Percentiles rank a stretch among this genome's conserved stretches.
Conservation (phyloP, 2,329 filamentous ascomycete species). For the Cordyceps cateniannulata region DNA sequence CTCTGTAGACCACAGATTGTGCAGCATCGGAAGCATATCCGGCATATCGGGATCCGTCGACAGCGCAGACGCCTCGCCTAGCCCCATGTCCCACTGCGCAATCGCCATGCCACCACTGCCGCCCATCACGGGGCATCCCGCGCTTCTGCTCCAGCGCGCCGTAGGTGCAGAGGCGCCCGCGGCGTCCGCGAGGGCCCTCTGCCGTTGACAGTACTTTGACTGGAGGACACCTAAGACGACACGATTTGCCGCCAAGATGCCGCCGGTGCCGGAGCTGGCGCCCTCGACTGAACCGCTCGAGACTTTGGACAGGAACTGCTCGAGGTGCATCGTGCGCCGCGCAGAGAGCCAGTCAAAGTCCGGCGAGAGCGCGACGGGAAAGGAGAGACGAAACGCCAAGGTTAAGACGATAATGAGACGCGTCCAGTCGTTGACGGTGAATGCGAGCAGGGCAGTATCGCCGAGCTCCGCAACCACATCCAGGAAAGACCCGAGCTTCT, state of each 20-base stretch:
- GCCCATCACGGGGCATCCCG: conserved; percentile 1
- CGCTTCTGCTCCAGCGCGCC: not conserved
- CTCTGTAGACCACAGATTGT: conserved; percentile 1
- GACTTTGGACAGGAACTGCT: not conserved
- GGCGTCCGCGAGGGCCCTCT: not conserved
- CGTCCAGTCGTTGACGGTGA: conserved; percentile 13
- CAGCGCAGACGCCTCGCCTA: not conserved
- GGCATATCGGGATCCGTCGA: not conserved
- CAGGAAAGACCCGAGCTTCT: conserved; percentile 8
- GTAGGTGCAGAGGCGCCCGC: not conserved
- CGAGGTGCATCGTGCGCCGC: conserved; percentile 2
- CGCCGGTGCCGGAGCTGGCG: too few species aligned
- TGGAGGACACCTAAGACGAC: not conserved
- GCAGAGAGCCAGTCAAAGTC: conserved; percentile 3
- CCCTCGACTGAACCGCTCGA: not conserved
- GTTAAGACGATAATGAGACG: conserved; percentile 9
- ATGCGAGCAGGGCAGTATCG: conserved; percentile 4
- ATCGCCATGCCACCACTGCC: not conserved
- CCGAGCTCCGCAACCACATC: conserved; percentile 6
- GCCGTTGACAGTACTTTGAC: not conserved
- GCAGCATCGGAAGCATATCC: conserved; percentile 6
- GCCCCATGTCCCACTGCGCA: not conserved
- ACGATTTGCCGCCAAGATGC: conserved; percentile 4
- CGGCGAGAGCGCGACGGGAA: conserved; percentile 5
- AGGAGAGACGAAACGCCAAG: conserved; percentile 8